Conservation (phyloP, 768 basidiomycete genomes). For the Tricholoma hemisulphureum region DNA sequence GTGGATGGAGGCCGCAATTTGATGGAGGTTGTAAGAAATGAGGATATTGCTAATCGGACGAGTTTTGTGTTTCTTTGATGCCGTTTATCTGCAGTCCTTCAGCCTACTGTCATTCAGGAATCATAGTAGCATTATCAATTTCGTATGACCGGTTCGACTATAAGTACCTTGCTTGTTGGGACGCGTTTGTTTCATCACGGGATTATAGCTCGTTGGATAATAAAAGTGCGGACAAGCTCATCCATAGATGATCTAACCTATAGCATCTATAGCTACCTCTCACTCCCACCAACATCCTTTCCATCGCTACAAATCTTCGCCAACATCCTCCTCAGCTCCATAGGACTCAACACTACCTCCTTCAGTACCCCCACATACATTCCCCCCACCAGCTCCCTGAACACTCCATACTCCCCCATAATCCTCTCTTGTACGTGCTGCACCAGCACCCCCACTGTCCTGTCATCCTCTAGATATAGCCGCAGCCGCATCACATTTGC, state of each 20-base stretch:
- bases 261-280: too few relatives aligned
- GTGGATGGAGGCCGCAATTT: slow-evolving; percentile 53
- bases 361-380: slow-evolving; percentile 40
- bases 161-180: too few relatives aligned
- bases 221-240: too few relatives aligned
- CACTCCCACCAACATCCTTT: not conserved
- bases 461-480: slow-evolving; percentile 78
- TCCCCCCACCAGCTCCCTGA: slow-evolving; percentile 60
- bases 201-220: too few relatives aligned
- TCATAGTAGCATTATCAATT: too few relatives aligned
- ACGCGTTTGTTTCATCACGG: too few relatives aligned
- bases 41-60: slow-evolving; percentile 34
- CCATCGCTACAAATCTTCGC: slow-evolving; percentile 32
- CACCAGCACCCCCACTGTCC: slow-evolving; percentile 76
- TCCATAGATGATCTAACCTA: too few relatives aligned
- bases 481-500: slow-evolving; percentile 57
- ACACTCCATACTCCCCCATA: slow-evolving; percentile 70
- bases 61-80: slow-evolving; percentile 21
- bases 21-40: slow-evolving; percentile 51
- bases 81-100: not conserved
- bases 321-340: slow-evolving; percentile 40
- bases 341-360: slow-evolving; percentile 32
- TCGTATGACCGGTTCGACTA: too few relatives aligned
- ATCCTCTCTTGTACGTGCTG: slow-evolving; percentile 75
- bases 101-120: too few relatives aligned